Evolutionary conservation across 306 rosid species (phyloP).

Genomic region (Psophocarpus tetragonolobus): DNA sequence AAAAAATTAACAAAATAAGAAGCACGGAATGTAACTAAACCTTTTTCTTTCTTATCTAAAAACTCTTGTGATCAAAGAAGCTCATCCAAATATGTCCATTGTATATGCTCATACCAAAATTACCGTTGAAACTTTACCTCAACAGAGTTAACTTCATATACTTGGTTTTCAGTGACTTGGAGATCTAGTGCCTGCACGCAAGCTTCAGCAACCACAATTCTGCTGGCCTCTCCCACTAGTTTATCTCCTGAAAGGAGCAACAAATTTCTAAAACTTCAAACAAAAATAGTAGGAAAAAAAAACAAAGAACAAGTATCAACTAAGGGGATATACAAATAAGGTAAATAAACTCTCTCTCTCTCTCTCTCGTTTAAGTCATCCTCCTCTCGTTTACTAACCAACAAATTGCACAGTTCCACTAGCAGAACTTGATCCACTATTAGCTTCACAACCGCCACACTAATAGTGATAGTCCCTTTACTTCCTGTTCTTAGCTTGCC

Average conservation of each 20-base stretch:
- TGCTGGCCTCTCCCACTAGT: constrained; percentile 90
- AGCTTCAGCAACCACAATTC: constrained; percentile 94
- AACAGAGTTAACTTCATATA: constrained; percentile 75
- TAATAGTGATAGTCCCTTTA: background rate
- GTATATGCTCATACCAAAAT: background rate
- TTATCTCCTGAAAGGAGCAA: constrained; percentile 73
- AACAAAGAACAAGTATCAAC: background rate
- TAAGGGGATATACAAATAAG: constrained; percentile 12
- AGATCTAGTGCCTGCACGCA: constrained; percentile 88
- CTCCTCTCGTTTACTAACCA: background rate
- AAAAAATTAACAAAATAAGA: too few relatives aligned
- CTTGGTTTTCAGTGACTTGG: constrained; percentile 77
- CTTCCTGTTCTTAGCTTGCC: background rate
- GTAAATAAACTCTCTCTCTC: background rate
- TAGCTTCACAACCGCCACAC: background rate
- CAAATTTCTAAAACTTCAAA: constrained; percentile 6
- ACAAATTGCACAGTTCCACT: background rate
- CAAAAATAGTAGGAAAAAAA: background rate
- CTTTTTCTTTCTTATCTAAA: too few relatives aligned
- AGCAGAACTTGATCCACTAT: background rate
- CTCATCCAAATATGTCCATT: too few relatives aligned
- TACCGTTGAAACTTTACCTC: constrained; percentile 58
- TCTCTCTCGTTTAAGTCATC: background rate
- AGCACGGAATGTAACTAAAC: too few relatives aligned
- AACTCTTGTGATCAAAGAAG: too few relatives aligned